Percentiles rank a stretch among this genome's conserved stretches.
Evolutionary conservation across 352 stramenopile species (phyloP).

Genomic region (Pythium biforme): DNA sequence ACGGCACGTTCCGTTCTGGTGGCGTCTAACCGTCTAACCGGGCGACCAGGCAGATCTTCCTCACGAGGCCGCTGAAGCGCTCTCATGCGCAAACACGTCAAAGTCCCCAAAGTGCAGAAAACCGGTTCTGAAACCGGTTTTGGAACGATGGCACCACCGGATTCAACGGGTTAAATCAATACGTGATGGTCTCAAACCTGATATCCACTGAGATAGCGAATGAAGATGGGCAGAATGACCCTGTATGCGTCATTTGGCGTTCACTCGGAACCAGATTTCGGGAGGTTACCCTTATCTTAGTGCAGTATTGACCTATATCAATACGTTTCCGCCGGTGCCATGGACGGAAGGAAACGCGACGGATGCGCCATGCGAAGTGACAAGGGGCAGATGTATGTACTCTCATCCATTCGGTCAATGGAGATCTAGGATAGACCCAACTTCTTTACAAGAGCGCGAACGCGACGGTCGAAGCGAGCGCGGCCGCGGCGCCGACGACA

Average conservation of each 20-base stretch:
- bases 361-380: too few relatives aligned
- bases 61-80: not conserved
- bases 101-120: not conserved
- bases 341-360: not conserved
- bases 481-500: constrained; percentile 13
- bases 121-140: constrained; percentile 12
- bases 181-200: not conserved
- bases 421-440: too few relatives aligned
- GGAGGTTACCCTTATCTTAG: too few relatives aligned
- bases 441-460: constrained; percentile 9
- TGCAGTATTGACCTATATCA: not conserved
- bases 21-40: too few relatives aligned
- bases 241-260: not conserved
- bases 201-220: not conserved
- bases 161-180: constrained; percentile 3
- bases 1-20: not conserved
- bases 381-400: too few relatives aligned
- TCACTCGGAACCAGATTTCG: not conserved
- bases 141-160: not conserved
- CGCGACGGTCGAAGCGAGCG: constrained; percentile 11
- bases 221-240: not conserved
- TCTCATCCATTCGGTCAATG: too few relatives aligned
- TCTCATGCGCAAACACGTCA: constrained; percentile 17
- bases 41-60: too few relatives aligned
- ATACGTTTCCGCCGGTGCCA: too few relatives aligned